These are phyloP conservation scores for Xylaria arbuscula DNA, from an alignment of 2,329 filamentous ascomycete species.

Conservation along the genomic window DNA sequence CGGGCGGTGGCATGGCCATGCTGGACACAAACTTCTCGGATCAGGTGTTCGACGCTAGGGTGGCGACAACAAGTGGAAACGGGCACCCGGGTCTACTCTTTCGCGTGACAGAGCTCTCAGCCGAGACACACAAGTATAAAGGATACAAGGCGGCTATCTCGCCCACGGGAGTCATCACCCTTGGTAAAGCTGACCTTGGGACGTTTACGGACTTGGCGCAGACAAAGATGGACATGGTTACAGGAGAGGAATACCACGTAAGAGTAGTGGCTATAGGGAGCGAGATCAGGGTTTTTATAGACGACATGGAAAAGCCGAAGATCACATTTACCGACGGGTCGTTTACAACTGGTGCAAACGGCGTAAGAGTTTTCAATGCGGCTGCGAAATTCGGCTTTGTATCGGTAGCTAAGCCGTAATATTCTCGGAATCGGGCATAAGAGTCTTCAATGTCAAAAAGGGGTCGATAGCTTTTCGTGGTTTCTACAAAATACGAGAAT, in stretches of 20 bases:
- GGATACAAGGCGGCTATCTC: constrained; percentile 31
- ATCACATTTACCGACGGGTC: constrained; percentile 41
- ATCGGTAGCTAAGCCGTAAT: constrained; percentile 43
- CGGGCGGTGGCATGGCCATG: constrained; percentile 44
- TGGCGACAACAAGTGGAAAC: constrained; percentile 37
- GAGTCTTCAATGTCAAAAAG: neutral
- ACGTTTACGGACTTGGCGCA: constrained; percentile 27
- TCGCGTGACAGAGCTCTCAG: constrained; percentile 48
- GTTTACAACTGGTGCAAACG: constrained; percentile 43
- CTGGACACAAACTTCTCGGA: constrained; percentile 54
- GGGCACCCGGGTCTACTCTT: constrained; percentile 53
- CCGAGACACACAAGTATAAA: constrained; percentile 28
- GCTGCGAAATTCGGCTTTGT: constrained; percentile 44
- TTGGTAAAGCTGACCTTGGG: constrained; percentile 29
- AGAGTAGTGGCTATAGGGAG: constrained; percentile 44
- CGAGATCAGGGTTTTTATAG: constrained; percentile 47
- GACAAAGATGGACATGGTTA: constrained; percentile 21
- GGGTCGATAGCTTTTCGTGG: too few relatives aligned
- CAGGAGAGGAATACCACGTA: constrained; percentile 43
- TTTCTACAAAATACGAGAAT: too few relatives aligned
- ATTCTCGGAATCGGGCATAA: neutral
- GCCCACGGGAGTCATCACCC: constrained; percentile 24
- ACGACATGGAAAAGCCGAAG: constrained; percentile 39
- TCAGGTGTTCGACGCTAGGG: constrained; percentile 48
- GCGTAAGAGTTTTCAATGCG: constrained; percentile 40